phyloP scores from a whole-genome alignment of 208 protist genomes.

The Leishmania lainsoni region DNA sequence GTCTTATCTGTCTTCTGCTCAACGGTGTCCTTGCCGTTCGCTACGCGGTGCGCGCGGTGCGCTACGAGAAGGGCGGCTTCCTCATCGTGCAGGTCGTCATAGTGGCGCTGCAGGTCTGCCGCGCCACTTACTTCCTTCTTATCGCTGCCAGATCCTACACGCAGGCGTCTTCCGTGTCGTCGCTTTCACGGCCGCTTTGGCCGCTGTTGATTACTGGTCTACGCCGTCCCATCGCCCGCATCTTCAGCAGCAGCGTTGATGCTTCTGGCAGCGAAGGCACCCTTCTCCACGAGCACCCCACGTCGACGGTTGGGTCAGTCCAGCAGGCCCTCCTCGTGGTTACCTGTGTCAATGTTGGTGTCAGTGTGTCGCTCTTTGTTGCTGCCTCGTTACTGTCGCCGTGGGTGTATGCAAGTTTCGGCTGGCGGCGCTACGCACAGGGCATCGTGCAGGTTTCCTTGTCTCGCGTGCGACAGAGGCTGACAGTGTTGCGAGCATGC shows the following conservation, averaged over 20 bases:
- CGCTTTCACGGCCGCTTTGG: not conserved
- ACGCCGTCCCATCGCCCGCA: not conserved
- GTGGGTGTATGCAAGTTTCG: constrained; percentile 50
- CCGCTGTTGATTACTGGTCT: not conserved
- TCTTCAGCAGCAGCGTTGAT: not conserved
- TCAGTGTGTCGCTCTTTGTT: constrained; percentile 24
- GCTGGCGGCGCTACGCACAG: constrained; percentile 56
- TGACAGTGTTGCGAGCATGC: constrained; percentile 52
- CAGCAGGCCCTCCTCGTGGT: constrained; percentile 2
- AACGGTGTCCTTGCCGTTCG: constrained; percentile 44
- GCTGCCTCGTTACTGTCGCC: constrained; percentile 21
- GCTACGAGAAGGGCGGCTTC: constrained; percentile 53
- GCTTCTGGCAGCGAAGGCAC: not conserved
- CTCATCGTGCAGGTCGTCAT: constrained; percentile 53
- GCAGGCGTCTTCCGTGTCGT: not conserved
- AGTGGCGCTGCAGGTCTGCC: constrained; percentile 43
- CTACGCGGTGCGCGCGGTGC: constrained; percentile 55
- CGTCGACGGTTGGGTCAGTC: not conserved
- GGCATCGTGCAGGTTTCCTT: constrained; percentile 48
- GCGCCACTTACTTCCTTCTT: constrained; percentile 48
- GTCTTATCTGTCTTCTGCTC: constrained; percentile 46
- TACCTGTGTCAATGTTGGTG: constrained; percentile 12
- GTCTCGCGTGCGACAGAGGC: constrained; percentile 29
- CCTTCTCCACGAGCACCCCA: no score
- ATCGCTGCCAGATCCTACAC: constrained; percentile 31